Conservation (phyloP, 2,329 filamentous ascomycete genomes). For the Pseudogymnoascus sp. region DNA sequence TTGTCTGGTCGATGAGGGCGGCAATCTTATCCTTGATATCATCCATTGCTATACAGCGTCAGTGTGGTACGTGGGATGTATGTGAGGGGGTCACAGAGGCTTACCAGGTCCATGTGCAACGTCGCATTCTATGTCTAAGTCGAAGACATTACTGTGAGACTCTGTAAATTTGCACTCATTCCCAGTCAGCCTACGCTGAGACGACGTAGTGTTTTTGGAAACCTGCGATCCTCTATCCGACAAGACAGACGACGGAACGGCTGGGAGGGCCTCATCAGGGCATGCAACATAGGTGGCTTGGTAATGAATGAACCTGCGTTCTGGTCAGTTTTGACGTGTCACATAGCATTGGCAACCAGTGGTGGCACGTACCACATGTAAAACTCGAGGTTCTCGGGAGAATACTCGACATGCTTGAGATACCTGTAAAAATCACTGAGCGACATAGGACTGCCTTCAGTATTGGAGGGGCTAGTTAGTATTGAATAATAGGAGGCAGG, state of each 20-base stretch:
- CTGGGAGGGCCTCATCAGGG: conserved; percentile 12
- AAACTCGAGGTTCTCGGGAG: conserved; percentile 42
- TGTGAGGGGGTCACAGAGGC: not conserved
- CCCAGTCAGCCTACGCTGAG: not conserved
- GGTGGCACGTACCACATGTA: conserved; percentile 36
- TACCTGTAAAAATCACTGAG: conserved; percentile 45
- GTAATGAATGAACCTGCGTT: conserved; percentile 37
- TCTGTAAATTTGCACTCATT: conserved; percentile 4
- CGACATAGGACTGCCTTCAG: conserved; percentile 39
- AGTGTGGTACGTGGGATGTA: not conserved
- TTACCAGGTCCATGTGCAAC: not conserved
- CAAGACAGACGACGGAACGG: not conserved
- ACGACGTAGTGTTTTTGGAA: not conserved
- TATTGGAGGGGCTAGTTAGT: not conserved
- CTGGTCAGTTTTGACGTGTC: not conserved
- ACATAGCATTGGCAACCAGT: not conserved
- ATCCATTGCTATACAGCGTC: not conserved
- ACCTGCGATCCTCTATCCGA: not conserved
- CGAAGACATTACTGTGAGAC: not conserved
- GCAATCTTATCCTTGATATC: not conserved
- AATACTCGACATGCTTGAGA: conserved; percentile 42
- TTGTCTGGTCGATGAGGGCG: not conserved
- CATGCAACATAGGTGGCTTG: conserved; percentile 25
- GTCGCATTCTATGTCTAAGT: not conserved
- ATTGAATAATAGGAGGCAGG: not conserved